phyloP scores from a whole-genome alignment of 495 filamentous ascomycete species.

The Aspergillus homomorphus region DNA sequence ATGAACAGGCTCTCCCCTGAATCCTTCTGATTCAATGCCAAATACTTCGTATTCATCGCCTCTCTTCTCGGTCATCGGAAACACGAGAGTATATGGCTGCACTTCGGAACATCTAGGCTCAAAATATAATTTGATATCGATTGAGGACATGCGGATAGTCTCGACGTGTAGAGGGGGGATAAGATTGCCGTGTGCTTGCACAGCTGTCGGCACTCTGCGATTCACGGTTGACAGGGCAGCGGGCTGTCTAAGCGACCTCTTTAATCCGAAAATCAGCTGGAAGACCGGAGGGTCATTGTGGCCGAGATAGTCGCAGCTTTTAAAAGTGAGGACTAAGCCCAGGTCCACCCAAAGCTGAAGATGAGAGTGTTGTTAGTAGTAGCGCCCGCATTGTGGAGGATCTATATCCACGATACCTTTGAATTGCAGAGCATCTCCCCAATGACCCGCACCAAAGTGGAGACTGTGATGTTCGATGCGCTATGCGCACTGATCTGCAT shows the following conservation, averaged over 20 bases:
- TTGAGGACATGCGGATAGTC: conserved; percentile 18
- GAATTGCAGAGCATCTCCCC: conserved; percentile 26
- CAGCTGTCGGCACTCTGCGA: conserved; percentile 21
- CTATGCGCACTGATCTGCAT: conserved; percentile 17
- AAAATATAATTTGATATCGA: conserved; percentile 20
- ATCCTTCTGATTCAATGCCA: not conserved
- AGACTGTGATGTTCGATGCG: not conserved
- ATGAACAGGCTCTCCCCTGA: not conserved
- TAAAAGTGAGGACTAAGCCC: conserved; percentile 27
- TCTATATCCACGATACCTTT: conserved; percentile 19
- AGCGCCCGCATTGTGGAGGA: not conserved
- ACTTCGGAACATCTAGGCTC: conserved; percentile 10
- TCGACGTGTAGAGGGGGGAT: conserved; percentile 21
- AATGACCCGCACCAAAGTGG: conserved; percentile 20
- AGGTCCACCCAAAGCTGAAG: conserved; percentile 36
- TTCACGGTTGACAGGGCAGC: not conserved
- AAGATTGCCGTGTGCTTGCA: conserved; percentile 12
- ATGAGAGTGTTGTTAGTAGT: not conserved
- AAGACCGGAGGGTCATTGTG: conserved; percentile 1
- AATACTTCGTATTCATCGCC: not conserved
- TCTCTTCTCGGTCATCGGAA: not conserved
- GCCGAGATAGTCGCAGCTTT: conserved; percentile 13
- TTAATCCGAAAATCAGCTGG: conserved; percentile 26
- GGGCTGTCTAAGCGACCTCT: conserved; percentile 5
- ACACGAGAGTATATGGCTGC: not conserved